Percentiles rank a stretch among this genome's conserved stretches.
Conservation (phyloP, 2,329 filamentous ascomycete species). For the Pseudopithomyces maydicus region DNA sequence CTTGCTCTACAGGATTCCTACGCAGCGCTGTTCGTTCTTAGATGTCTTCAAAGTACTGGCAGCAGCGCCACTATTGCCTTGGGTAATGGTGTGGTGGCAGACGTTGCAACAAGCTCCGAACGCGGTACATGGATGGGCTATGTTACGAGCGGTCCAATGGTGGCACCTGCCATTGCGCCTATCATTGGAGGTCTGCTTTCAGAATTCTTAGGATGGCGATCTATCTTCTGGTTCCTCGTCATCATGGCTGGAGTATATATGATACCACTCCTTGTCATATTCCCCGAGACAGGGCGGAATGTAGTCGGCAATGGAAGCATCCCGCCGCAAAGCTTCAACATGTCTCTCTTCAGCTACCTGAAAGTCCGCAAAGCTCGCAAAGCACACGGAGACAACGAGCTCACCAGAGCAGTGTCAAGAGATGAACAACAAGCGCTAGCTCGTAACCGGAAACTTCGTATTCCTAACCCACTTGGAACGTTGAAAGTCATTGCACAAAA, state of each 20-base stretch:
- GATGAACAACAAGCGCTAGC: conserved; percentile 28
- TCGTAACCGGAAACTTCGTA: conserved; percentile 40
- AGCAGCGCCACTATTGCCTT: conserved; percentile 48
- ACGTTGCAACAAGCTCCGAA: conserved; percentile 48
- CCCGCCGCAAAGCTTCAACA: conserved; percentile 29
- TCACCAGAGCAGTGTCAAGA: conserved; percentile 26
- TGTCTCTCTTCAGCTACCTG: conserved; percentile 30
- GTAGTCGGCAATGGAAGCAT: conserved; percentile 35
- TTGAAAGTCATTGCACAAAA: conserved; percentile 48
- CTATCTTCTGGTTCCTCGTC: conserved; percentile 42
- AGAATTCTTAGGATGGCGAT: conserved; percentile 38
- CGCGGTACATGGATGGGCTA: conserved; percentile 54
- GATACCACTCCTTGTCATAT: conserved; percentile 34
- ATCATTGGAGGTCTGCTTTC: conserved; percentile 36
- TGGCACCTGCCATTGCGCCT: conserved; percentile 28
- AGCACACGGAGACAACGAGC: conserved; percentile 4
- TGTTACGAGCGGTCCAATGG: conserved; percentile 58
- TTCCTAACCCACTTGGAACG: conserved; percentile 52
- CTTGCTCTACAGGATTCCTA: conserved; percentile 33
- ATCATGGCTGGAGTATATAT: conserved; percentile 43
- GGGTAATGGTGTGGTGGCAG: conserved; percentile 47
- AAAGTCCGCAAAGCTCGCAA: conserved; percentile 35
- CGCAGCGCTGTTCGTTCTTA: conserved; percentile 29
- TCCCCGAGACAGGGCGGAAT: conserved; percentile 45
- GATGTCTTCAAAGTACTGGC: conserved; percentile 40